Conservation (phyloP, 2,329 filamentous ascomycete species). For the Hyphodiscus sp. region DNA sequence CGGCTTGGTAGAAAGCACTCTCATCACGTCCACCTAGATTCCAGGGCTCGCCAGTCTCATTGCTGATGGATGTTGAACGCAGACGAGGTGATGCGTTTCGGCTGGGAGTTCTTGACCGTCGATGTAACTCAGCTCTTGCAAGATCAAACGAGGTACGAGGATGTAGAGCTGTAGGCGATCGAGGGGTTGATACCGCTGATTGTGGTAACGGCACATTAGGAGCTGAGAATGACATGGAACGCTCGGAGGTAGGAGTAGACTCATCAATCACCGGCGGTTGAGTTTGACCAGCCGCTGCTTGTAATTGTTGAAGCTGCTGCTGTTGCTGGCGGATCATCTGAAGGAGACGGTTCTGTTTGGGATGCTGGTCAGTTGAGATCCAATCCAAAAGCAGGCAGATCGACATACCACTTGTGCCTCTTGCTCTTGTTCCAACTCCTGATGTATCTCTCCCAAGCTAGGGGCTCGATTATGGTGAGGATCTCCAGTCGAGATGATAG, state of each 20-base stretch:
- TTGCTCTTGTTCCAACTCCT: conserved; percentile 73
- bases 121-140: conserved; percentile 46
- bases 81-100: conserved; percentile 49
- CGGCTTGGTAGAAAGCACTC: conserved; percentile 73
- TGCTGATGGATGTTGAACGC: conserved; percentile 51
- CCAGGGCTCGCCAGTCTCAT: conserved; percentile 52
- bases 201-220: conserved; percentile 31
- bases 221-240: conserved; percentile 38
- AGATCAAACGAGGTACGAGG: conserved; percentile 55
- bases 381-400: neutral
- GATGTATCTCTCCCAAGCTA: conserved; percentile 70
- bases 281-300: conserved; percentile 35
- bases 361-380: conserved; percentile 3
- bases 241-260: conserved; percentile 38
- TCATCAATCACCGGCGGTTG: conserved; percentile 35
- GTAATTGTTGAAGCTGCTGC: conserved; percentile 58
- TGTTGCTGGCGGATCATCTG: conserved; percentile 73
- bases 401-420: conserved; percentile 65
- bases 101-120: conserved; percentile 53
- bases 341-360: conserved; percentile 61
- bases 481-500: conserved; percentile 37
- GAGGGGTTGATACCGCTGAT: conserved; percentile 40
- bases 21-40: conserved; percentile 63
- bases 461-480: conserved; percentile 61
- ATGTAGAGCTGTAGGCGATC: conserved; percentile 39